Evolutionary conservation across 1,284 basidiomycete species (phyloP), one percentile per base, ranked within the genome.

Genomic region (Naganishia sp.): DNA sequence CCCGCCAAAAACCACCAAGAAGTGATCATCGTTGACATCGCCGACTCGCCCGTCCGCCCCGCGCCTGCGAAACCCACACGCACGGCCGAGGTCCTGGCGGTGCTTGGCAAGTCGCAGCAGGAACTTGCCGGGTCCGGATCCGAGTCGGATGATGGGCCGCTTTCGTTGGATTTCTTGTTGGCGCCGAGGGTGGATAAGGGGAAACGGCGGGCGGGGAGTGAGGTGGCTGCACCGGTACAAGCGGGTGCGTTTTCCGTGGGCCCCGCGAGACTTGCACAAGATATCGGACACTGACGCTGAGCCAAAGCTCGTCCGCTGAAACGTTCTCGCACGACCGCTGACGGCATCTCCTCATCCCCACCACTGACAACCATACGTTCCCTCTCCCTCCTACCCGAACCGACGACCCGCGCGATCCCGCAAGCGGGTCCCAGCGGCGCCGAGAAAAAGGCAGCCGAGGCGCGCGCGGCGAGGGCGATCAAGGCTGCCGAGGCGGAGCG

Each of bases 381-480:
- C 23, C 16, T 57, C 23, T 52, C 48, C 25, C 21, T 31, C 21
- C 54, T 52, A 45, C 21, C 53, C 11, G 53, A 55, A 21, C n/a
- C 33, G 5, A 21, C 33, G 0, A 23, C 18, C 10, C 23, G 18
- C n/a, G n/a, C 42, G 13, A n/a, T 18, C 13, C 16, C 33, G 4
- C 36, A 48, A 10, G 64, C 13, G 15, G 55, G 9, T 9, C 43
- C 63, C 33, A 68, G 64, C 43, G 71, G 71, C 50, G 72, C 72
- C 65, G 71, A 73, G 57, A 70, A 68, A 63, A 67, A 72, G 46
- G 71, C 70, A 42, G 70, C 69, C n/a, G 36, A 55, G 33, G 56
- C 56, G 23, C 43, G 56, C 25, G 44, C 43, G n/a, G 44, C 43
- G n/a, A 59, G 46, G 13, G 25, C 23, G 18, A 13, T 63, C 36